Base-by-base conservation (phyloP, 1,284 basidiomycete genomes). In the Moesziomyces globuligerus region DNA sequence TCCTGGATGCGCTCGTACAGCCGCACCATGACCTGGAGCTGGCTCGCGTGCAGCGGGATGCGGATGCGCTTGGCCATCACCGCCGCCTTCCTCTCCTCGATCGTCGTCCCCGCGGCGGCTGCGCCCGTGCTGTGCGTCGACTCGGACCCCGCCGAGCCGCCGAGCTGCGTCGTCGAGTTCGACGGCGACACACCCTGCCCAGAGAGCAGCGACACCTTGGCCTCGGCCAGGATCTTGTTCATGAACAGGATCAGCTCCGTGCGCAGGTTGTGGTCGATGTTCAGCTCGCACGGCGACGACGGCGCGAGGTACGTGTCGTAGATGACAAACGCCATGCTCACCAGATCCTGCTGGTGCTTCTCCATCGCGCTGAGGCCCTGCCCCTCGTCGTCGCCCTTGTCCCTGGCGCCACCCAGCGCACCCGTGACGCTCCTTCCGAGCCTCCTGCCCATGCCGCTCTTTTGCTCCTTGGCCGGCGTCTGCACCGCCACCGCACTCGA, bases 1-100 rank as follows among this genome's bases (percentile, higher is more conserved):
- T 88, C 90, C 84, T 98, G 95, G 60, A 98, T 98, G 55, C 94
- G 89, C 84, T 95, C 94, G 84, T 98, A 98, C 73, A 98, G 85
- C 67, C 89, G 86, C 74, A 98, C 93, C 87, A 98, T 90, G 49
- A 89, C 91, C 85, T 96, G 93, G 50, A 98, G 86, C 83, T 98
- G 95, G 40, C 94, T 74, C 1, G 77, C 77, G 36, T 78, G 77
- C 49, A 79, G 26, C 1, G 77, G 75, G 21, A 72, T 62, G 21
- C 64, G 70, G 23, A 71, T 59, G 39, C 72, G 52, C 48, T 68
- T 54, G 32, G 66, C 46, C 2, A 70, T 47, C 11, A 75, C 70
- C 3, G 67, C 64, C 8, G 64, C 56, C 32, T 67, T 71, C 80
- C 90, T 91, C 49, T 90, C 91, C 3, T 90, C 91, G 69, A 79